Percentiles rank a stretch among this genome's conserved stretches.
Conservation (phyloP, 257 asterid species). For the Jacaranda copaia region DNA sequence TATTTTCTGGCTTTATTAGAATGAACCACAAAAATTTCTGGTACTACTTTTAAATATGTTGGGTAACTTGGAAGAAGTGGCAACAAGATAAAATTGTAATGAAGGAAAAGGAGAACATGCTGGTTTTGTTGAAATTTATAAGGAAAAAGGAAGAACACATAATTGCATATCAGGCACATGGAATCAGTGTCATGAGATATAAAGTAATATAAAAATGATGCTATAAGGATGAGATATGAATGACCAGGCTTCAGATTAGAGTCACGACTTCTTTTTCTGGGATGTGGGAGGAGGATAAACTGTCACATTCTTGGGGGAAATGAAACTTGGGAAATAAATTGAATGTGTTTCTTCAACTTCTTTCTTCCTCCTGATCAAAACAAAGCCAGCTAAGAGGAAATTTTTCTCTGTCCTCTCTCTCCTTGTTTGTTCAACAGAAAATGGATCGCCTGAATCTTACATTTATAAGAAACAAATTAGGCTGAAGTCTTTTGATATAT, state of each 20-base stretch:
- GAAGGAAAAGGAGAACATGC: constrained; percentile 1
- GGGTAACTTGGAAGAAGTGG: not conserved
- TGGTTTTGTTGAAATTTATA: not conserved
- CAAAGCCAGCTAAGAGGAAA: not conserved
- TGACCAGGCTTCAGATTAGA: not conserved
- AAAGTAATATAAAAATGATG: not conserved
- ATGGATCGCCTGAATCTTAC: not conserved
- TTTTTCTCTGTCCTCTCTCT: not conserved
- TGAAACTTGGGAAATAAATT: constrained; percentile 7
- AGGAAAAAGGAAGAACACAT: not conserved
- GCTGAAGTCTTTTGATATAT: constrained; percentile 14
- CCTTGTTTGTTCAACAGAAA: constrained; percentile 19
- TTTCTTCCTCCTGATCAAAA: constrained; percentile 10
- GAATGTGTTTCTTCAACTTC: constrained; percentile 9
- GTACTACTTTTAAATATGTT: not conserved
- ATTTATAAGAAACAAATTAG: constrained; percentile 4
- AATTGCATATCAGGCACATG: not conserved
- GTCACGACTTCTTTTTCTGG: not conserved
- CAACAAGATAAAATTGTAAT: not conserved
- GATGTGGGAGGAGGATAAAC: constrained; percentile 13
- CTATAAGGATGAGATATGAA: not conserved
- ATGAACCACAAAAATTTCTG: not conserved
- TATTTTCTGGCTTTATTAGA: not conserved
- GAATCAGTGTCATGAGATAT: constrained; percentile 10
- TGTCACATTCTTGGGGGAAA: not conserved